Evolutionary conservation across 2,329 filamentous ascomycete species (phyloP), one percentile per base, ranked within the genome.

Genomic region (Colletotrichum euphorbiae): DNA sequence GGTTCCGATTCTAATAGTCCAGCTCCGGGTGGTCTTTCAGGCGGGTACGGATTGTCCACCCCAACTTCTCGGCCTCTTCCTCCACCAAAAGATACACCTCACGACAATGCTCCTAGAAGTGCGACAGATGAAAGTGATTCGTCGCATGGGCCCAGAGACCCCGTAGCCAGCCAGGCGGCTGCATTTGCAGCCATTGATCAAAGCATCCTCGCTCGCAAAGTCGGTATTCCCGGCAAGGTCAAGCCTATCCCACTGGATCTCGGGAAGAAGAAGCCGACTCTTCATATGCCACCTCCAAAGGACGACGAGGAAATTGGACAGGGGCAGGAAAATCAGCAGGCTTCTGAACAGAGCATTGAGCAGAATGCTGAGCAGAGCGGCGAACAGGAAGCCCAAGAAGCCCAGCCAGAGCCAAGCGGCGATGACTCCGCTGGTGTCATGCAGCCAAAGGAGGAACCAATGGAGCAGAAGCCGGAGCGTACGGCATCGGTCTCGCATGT

Each of bases 401-500:
- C 72, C 13, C 61, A 71, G 45, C 52, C 63, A 33, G 48, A 45
- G 42, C 48, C 62, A n/a, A 42, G 62, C 13, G 46, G 21, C 3
- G 56, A 72, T 69, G 66, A 70, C 56, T 55, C 75, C 69, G 57
- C 73, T 36, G 72, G 72, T 6, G 75, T 71, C 17, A 73, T 75
- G 46, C 74, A 72, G n/a, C 71, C 73, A 43, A 66, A 67, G 28
- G 73, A 77, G 8, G 71, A 63, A 2, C 71, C 73, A 38, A 66
- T 67, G 28, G 73, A 77, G 8, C 71, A 63, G 2, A 71, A 67
- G 56, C 69, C 70, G 38, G 75, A 75, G 31, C 80, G 78, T 55
- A 84, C 83, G 9, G 90, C 89, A 7, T 93, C 90, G 7, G 87
- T 96, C 4, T 93, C 91, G 45, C 92, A 95, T 76, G 82, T 95